These are phyloP conservation scores for Phytophthora niederhauseri DNA, from an alignment of 352 stramenopile genomes.

Conservation along the genomic window DNA sequence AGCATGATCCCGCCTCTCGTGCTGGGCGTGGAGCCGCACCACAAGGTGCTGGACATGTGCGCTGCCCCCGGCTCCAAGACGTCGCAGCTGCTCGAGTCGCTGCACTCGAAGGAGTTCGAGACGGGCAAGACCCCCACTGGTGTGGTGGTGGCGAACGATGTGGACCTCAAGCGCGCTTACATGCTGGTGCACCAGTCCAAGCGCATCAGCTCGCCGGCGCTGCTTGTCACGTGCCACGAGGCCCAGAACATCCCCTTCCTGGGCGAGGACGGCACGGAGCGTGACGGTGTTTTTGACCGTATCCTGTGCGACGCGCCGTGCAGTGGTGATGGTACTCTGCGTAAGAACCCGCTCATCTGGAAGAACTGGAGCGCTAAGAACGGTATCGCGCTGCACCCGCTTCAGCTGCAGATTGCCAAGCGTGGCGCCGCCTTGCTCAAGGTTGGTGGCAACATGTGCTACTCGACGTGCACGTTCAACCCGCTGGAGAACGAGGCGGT, in stretches of 20 bases:
- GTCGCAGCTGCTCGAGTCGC: constrained; percentile 96
- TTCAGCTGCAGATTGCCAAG: constrained; percentile 97
- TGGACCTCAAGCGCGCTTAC: constrained; percentile 97
- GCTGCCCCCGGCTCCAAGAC: constrained; percentile 99
- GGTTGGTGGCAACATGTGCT: constrained; percentile 95
- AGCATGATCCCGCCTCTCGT: constrained; percentile 99
- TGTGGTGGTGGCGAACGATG: constrained; percentile 97
- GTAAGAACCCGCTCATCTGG: constrained; percentile 98
- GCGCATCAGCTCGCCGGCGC: constrained; percentile 93
- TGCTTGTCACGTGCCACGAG: constrained; percentile 97
- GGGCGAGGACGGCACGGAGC: constrained; percentile 54
- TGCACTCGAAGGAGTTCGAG: constrained; percentile 83
- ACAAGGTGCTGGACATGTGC: constrained; percentile 98
- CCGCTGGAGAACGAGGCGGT: constrained; percentile 99
- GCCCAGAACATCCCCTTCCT: constrained; percentile 96
- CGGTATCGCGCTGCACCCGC: constrained; percentile 91
- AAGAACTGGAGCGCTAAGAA: constrained; percentile 94
- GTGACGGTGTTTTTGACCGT: constrained; percentile 95
- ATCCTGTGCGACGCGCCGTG: constrained; percentile 99
- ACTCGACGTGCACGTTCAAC: constrained; percentile 99
- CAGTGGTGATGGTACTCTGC: constrained; percentile 97
- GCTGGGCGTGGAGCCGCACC: constrained; percentile 93
- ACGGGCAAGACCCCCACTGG: constrained; percentile 87
- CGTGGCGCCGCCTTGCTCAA: constrained; percentile 93
- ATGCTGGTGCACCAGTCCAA: constrained; percentile 99